Evolutionary conservation across 129 eudicot genomes (phyloP), one percentile per base, ranked within the genome.

Genomic region (carrot (Daucus carota)): DNA sequence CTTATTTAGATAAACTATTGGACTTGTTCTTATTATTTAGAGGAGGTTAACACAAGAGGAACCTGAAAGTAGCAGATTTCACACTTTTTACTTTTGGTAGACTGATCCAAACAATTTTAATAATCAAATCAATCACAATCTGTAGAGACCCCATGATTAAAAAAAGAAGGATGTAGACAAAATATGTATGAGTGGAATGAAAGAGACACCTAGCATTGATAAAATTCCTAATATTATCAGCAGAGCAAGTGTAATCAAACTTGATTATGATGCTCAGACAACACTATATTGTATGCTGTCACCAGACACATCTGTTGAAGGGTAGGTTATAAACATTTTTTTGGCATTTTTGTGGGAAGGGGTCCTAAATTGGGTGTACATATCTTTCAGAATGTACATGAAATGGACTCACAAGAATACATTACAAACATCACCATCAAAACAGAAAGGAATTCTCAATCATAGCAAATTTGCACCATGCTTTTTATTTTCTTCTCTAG

Each of bases 351-450:
- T 8, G 31, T 9, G 31, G 31, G 62, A 6, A 6, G 45, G 72
- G 24, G 7, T 20, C 13, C 33, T 26, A 40, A 70, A 33, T 70
- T 70, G 44, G 50, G 48, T 32, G 73, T 22, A 70, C 47, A 22
- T 4, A 70, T 11, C 73, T 70, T 70, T 40, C 50, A 57, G 72
- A 40, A 70, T 70, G 32, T 40, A 22, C 8, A 7, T 45, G 20
- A 69, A 36, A 36, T 38, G 73, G 73, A 36, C 46, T 36, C 29
- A 40, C 47, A 70, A 22, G 47, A 70, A 70, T 36, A 36, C 50
- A 70, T 40, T 29, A 36, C 2, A 70, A 38, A 8, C 73, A 70
- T 70, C 73, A 40, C 73, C 48, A 40, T 70, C 47, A n/a, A 34
- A n/a, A 48, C 73, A 40, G 18, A 4, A 38, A 70, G 48, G 20